phyloP scores from a whole-genome alignment of 2,329 filamentous ascomycete species.

The Dendryphion nanum region DNA sequence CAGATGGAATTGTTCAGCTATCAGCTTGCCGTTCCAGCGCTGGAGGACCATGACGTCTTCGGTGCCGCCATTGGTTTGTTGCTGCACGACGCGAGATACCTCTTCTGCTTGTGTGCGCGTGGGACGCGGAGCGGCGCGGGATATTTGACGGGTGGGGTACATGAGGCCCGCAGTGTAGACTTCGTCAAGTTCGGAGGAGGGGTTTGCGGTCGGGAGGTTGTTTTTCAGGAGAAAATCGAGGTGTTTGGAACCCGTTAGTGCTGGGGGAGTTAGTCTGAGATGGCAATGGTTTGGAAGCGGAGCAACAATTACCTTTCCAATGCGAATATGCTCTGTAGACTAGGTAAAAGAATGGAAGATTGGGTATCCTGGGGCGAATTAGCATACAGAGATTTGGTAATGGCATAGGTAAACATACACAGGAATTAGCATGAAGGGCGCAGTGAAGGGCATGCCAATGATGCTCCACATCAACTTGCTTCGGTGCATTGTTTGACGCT shows the following conservation, averaged over 20 bases:
- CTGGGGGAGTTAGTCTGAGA: conserved; percentile 42
- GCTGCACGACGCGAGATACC: conserved; percentile 39
- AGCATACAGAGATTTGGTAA: conserved; percentile 4
- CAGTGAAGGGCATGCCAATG: conserved; percentile 64
- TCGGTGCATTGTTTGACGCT: conserved; percentile 75
- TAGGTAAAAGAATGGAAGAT: conserved; percentile 96
- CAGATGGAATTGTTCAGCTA: conserved; percentile 48
- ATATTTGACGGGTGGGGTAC: conserved; percentile 41
- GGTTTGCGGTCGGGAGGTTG: conserved; percentile 63
- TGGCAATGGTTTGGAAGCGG: not conserved
- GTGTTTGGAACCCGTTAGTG: conserved; percentile 79
- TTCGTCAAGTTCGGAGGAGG: conserved; percentile 69
- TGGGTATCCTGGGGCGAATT: conserved; percentile 65
- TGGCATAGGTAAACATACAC: conserved; percentile 60
- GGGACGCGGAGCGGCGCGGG: conserved; percentile 39
- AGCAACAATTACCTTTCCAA: conserved; percentile 23
- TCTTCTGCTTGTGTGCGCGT: conserved; percentile 37
- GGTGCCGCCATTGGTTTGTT: conserved; percentile 40
- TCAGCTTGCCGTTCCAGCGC: conserved; percentile 51
- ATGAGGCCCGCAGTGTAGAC: conserved; percentile 63
- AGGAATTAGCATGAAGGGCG: conserved; percentile 80
- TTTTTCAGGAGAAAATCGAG: conserved; percentile 77
- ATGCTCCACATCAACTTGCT: conserved; percentile 78
- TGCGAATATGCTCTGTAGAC: conserved; percentile 71
- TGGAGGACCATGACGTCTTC: conserved; percentile 51